Base-by-base conservation (phyloP, 305 asterid genomes). In the Andrographis paniculata region DNA sequence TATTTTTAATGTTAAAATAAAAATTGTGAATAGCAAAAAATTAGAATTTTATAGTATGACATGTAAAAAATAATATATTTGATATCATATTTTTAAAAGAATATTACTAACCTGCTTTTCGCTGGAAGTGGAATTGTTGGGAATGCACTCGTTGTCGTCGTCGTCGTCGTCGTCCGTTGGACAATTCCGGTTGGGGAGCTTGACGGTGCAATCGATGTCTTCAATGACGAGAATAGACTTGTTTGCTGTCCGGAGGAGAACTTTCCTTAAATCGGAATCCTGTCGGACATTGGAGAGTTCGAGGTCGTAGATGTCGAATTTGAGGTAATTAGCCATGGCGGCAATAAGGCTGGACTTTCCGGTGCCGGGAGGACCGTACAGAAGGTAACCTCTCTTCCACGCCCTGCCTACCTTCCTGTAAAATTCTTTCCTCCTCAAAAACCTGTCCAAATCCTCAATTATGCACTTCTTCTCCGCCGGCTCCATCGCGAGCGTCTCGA, bases 331-430 rank as follows among this genome's bases (percentile, higher is more conserved):
- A 0, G 95, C 89, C 64, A 80, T 78, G 1, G 95, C 93, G 0
- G 93, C 95, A 3, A 84, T 72, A 66, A 84, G 48, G 45, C 93
- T 84, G 0, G 93, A 84, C 45, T 84, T 84, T 8, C 95, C 95
- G 0, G 95, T 84, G 3, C 95, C 95, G 0, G 95, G 95, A 40
- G 95, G 95, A 0, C 95, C 95, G 45, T 77, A 70, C 52, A 83
- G 69, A 67, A 84, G 15, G 41, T 84, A 84, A 8, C 94, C 94
- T 15, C 95, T 54, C 63, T 84, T 84, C 95, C 95, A 84, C 13
- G 92, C 95, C 58, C 71, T 68, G 27, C 95, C 95, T 0, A 84
- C 93, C 12, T 69, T 72, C 69, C 72, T 50, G 49, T 84, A 84
- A 9, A 84, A 80, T 0, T 75, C 81, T 23, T 70, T 78, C 54